Base-by-base conservation (phyloP, 176 grass and related monocot genomes). In the Puccinellia tenuiflora region DNA sequence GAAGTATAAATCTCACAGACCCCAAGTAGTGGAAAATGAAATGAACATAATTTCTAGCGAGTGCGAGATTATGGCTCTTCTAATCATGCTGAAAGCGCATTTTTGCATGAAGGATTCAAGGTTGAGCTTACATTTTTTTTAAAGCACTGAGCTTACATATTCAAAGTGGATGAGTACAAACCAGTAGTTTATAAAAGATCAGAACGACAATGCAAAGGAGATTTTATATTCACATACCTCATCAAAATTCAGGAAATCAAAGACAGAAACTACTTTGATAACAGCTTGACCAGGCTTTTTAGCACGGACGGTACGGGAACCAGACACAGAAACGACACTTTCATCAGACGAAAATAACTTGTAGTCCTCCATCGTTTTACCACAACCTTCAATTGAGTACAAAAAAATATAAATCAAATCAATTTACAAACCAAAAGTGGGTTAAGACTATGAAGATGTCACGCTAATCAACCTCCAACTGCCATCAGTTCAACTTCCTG, bases 281-380 rank as follows among this genome's bases (percentile, higher is more conserved):
- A 86, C 92, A 76, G 80, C 89, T 85, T 87, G 89, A 85, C 96
- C 92, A 90, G 91, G 85, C 77, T 62, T 91, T 88, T 84, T 93
- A 65, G 96, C 89, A 69, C 74, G 79, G 60, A 93, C 68, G 1
- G 86, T 70, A 46, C 37, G 85, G 63, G 87, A 90, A 87, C 52
- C 85, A 83, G 89, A 98, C 53, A 93, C 79, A 79, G 83, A 98
- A 88, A 87, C 90, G 80, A 93, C 64, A 81, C 18, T 33, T 72
- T 86, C 80, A 64, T 98, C 73, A 62, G 93, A 98, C n/a, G 96
- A 95, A 89, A 78, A 92, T 80, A 94, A 90, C 79, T 87, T 92
- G 84, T 93, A 98, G 61, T 98, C 89, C 71, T 90, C 79, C 50
- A 43, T 77, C 15, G 65, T 86, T 79, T 82, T 90, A 76, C 93